These are phyloP conservation scores for Debaryomyces udenii DNA, from an alignment of 1,139 yeast species.

Conservation along the genomic window DNA sequence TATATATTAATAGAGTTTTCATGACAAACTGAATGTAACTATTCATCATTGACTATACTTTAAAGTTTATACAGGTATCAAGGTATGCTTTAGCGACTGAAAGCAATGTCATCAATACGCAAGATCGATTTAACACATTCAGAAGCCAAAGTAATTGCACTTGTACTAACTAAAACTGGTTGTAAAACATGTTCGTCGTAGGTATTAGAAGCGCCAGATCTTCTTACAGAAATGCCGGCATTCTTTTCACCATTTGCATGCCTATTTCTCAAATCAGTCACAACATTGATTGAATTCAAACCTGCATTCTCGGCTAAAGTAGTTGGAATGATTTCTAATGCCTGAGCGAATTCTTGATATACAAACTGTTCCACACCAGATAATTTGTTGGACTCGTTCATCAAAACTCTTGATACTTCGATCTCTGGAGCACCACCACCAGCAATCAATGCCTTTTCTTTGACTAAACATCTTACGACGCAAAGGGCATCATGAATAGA, in stretches of 20 bases:
- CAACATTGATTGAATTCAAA: constrained; percentile 89
- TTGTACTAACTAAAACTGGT: constrained; percentile 91
- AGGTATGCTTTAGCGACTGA: constrained; percentile 32
- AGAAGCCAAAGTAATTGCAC: constrained; percentile 91
- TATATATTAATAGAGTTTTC: constrained; percentile 1
- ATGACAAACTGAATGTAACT: background rate
- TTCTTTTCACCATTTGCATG: constrained; percentile 90
- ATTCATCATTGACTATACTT: background rate
- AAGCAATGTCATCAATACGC: constrained; percentile 93
- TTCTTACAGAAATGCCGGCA: constrained; percentile 95
- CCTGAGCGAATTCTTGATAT: constrained; percentile 94
- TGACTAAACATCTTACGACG: constrained; percentile 93
- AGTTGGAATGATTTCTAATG: constrained; percentile 94
- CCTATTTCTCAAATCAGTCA: constrained; percentile 89
- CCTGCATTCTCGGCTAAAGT: constrained; percentile 99
- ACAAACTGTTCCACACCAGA: constrained; percentile 94
- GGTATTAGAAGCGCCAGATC: constrained; percentile 91
- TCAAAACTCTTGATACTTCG: constrained; percentile 81
- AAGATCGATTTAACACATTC: constrained; percentile 95
- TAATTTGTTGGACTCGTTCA: constrained; percentile 74
- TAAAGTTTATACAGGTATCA: constrained; percentile 7
- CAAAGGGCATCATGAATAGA: constrained; percentile 96
- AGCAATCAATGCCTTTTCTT: constrained; percentile 91
- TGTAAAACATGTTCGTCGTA: constrained; percentile 93
- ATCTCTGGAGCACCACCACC: constrained; percentile 99